Evolutionary conservation across 2,329 filamentous ascomycete species (phyloP).

Genomic region (Didymella pinodella): DNA sequence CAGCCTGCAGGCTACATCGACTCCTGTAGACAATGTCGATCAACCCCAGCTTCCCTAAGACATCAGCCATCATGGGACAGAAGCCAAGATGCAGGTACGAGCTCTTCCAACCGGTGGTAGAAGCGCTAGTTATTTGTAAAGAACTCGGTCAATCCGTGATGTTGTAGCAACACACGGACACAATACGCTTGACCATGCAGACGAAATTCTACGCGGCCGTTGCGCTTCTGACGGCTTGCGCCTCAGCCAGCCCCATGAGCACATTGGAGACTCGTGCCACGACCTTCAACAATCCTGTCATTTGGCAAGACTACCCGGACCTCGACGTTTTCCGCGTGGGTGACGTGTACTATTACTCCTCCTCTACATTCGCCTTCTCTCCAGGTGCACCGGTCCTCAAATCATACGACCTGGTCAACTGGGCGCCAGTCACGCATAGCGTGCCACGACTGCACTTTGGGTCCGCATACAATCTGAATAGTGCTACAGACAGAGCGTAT

Average conservation of each 20-base stretch:
- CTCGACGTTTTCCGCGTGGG: slow-evolving; percentile 62
- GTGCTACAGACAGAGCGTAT: slow-evolving; percentile 56
- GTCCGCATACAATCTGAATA: slow-evolving; percentile 58
- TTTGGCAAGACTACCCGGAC: slow-evolving; percentile 65
- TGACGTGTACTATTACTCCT: slow-evolving; percentile 63
- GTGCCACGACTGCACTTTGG: slow-evolving; percentile 51
- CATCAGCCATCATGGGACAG: not conserved
- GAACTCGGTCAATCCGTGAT: not conserved
- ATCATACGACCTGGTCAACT: slow-evolving; percentile 64
- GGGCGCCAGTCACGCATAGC: slow-evolving; percentile 53
- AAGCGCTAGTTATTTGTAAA: not conserved
- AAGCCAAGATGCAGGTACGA: not conserved
- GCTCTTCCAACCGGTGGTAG: not conserved
- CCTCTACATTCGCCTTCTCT: slow-evolving; percentile 65
- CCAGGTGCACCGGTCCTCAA: slow-evolving; percentile 64
- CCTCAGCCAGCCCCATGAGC: slow-evolving; percentile 1
- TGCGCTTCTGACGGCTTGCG: not conserved
- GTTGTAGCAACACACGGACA: not conserved
- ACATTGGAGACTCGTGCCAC: slow-evolving; percentile 15
- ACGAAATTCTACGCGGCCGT: not conserved
- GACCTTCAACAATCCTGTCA: slow-evolving; percentile 60
- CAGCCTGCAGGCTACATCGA: not conserved
- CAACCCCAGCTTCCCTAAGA: slow-evolving; percentile 8
- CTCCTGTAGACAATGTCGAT: slow-evolving; percentile 1
- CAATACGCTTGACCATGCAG: not conserved